Base-by-base conservation (phyloP, 257 asterid species). In the Solanum gracilifrons region DNA sequence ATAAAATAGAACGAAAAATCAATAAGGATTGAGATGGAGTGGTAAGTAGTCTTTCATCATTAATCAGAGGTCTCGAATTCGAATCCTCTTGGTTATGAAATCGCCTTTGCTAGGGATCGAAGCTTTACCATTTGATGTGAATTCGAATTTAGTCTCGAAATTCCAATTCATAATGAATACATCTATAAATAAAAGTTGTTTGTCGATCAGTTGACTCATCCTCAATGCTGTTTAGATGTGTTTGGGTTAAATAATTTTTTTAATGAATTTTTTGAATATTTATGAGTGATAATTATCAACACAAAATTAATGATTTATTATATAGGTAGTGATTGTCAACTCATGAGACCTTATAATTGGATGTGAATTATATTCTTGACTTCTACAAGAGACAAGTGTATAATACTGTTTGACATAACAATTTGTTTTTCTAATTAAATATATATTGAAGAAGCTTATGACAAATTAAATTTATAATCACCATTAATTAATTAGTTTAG, bases 341-440 rank as follows among this genome's bases (percentile, higher is more conserved):
- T 64, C 82, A 48, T 16, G 64, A 77, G 91, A 89, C 55, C 62
- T 33, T 72, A 82, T 72, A 21, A 85, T 84, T 87, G 86, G 88
- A 51, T 39, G 90, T 8, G 88, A 90, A 73, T 82, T 37, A 86
- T 82, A 69, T 71, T 72, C 84, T 83, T 88, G 94, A 90, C 92
- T 92, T 90, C 75, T 83, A 83, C 37, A 51, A 33, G 62, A 69
- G 90, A 71, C 46, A 90, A 62, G 48, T 74, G 75, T 89, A 82
- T 62, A 88, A 69, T 37, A 88, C 83, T 83, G 88, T 88, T 89
- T 87, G 85, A 80, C 41, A 88, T 86, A 39, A 87, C 55, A 82
- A 82, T 74, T 74, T 79, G 13, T 84, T 51, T 41, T 79, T 87
- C 11, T 90, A 88, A 31, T 31, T 71, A 71, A 71, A 71, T 31